A percentile compares a stretch with the other conserved stretches of the same genome.
These are phyloP conservation scores for Sporobolomyces phaffii DNA, from an alignment of 768 basidiomycete genomes.

Conservation along the genomic window DNA sequence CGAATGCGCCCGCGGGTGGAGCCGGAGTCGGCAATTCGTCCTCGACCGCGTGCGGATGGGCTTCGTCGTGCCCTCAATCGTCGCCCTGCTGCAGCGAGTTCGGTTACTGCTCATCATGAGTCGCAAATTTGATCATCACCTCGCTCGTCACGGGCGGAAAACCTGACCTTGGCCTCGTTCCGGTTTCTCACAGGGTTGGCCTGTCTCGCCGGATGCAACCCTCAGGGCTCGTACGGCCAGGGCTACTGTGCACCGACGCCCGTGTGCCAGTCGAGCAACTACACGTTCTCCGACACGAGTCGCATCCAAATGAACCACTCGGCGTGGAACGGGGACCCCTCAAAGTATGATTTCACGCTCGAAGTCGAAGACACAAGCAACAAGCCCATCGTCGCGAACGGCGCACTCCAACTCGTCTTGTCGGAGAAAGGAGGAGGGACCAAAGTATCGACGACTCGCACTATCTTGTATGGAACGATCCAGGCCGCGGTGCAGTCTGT, in stretches of 20 bases:
- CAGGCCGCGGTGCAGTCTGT: conserved; percentile 39
- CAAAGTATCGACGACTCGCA: conserved; percentile 44
- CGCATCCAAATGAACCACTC: conserved; percentile 38
- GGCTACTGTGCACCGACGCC: conserved; percentile 42
- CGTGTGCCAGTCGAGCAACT: conserved; percentile 36
- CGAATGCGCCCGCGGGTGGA: conserved; percentile 13
- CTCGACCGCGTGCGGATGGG: conserved; percentile 14
- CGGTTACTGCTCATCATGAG: conserved; percentile 44
- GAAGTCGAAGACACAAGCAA: conserved; percentile 36
- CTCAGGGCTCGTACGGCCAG: conserved; percentile 35
- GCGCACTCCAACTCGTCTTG: conserved; percentile 25
- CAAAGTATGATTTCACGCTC: conserved; percentile 44
- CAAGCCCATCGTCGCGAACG: conserved; percentile 38
- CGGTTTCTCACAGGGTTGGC: no score
- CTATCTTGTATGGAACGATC: conserved; percentile 45
- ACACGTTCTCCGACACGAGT: conserved; percentile 33
- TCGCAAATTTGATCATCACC: no score
- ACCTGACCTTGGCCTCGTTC: no score
- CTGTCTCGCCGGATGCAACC: conserved; percentile 46
- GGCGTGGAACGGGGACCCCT: conserved; percentile 43
- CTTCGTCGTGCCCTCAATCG: conserved; percentile 25
- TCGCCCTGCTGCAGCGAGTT: conserved; percentile 44
- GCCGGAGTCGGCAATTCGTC: not conserved
- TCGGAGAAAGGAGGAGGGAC: conserved; percentile 43
- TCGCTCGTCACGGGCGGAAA: no score